Conservation (phyloP, 2,329 filamentous ascomycete genomes). For the Aspergillus viridinutans region DNA sequence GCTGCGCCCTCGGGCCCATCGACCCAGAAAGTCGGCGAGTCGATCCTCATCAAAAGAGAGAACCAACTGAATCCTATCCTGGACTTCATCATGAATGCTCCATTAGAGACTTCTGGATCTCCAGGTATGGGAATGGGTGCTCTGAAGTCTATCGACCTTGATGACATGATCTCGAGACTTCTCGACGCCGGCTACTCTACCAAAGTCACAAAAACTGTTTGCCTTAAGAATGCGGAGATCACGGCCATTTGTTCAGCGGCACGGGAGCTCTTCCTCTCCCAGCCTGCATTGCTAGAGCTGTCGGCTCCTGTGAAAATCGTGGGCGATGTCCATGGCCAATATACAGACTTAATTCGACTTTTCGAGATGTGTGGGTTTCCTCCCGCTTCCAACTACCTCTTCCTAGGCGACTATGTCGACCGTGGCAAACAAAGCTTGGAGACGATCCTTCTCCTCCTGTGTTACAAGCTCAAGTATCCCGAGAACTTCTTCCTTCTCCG, state of each 20-base stretch:
- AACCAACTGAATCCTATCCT: conserved; percentile 65
- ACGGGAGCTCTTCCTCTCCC: conserved; percentile 82
- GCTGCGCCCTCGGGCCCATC: conserved; percentile 49
- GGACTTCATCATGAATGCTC: conserved; percentile 44
- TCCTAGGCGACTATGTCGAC: conserved; percentile 94
- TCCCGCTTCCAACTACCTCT: conserved; percentile 85
- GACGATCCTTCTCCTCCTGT: conserved; percentile 85
- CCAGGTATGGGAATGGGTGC: conserved; percentile 77
- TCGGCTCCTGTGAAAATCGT: conserved; percentile 97
- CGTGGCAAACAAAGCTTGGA: conserved; percentile 93
- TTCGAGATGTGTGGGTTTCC: conserved; percentile 99
- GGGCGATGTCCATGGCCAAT: conserved; percentile 93
- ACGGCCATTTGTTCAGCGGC: conserved; percentile 86
- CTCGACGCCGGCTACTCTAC: conserved; percentile 92
- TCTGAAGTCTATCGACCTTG: conserved; percentile 86
- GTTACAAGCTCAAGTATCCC: conserved; percentile 95
- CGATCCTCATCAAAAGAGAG: conserved; percentile 81
- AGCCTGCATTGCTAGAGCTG: conserved; percentile 87
- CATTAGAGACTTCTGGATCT: conserved; percentile 43
- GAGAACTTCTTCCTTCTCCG: conserved; percentile 96
- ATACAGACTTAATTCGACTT: conserved; percentile 91
- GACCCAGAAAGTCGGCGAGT: conserved; percentile 72
- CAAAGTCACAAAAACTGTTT: conserved; percentile 96
- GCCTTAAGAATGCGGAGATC: conserved; percentile 96
- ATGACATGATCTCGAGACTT: conserved; percentile 94